Base-by-base conservation (phyloP, 2,329 filamentous ascomycete genomes). In the Phialemonium atrogriseum region DNA sequence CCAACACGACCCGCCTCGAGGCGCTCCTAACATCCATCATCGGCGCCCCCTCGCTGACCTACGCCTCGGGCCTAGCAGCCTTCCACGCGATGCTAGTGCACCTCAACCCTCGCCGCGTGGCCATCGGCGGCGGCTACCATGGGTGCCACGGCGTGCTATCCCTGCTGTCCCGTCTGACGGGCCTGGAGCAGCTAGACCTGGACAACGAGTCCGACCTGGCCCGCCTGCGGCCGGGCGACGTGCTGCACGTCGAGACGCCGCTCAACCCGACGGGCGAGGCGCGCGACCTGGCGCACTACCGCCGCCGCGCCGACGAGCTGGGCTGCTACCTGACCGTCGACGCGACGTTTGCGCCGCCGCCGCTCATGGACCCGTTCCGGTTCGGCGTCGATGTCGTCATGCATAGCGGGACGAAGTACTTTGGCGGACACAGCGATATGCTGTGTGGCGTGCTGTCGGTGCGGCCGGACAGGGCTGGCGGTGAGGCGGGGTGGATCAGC, bases 391-490 rank as follows among this genome's bases (percentile, higher is more conserved):
- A 96, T 57, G 59, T 88, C 1, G 74, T 94, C 20, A 83, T 96
- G 84, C 91, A 98, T 59, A 82, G 74, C 31, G 91, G 87, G 4
- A 94, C 88, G 12, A 98, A 96, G 67, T 98, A 96, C 59, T 76
- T 98, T 44, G 91, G 91, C 13, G 91, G 91, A 0, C 91, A 98
- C 60, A 89, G 81, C 43, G 91, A 98, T 59, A 70, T 96, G 70
- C 73, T 96, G 5, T 93, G 84, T 51, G 91, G 91, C 14, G 80
- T 93, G 12, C 61, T 98, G 17, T 74, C 77, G 0, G 72, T 87
- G 5, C 64, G 70, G 30, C 70, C 71, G 11, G 55, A 55, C 22
- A 58, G 58, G 23, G 45, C 41, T 7, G 30, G 15, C 24, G 19
- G 24, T 6, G 46, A 66, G 32, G 3, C 23, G 24, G 26, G 33